Percentiles rank a stretch among this genome's conserved stretches.
Evolutionary conservation across 495 filamentous ascomycete genomes (phyloP).

Genomic region (Penicillium cinerascens): DNA sequence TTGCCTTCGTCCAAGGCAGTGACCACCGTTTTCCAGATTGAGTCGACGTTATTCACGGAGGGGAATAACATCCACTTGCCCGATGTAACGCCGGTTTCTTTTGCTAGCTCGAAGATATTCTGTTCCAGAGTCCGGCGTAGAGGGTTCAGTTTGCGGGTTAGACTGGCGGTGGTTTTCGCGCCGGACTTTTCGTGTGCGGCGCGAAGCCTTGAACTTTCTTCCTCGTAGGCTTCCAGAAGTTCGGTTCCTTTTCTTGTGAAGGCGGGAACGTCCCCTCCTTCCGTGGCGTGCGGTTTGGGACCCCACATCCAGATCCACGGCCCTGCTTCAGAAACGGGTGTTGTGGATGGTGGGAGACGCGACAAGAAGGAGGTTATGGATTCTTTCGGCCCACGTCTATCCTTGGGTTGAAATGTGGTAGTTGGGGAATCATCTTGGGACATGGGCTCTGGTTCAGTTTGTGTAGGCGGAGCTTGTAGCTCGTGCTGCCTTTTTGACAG

Average conservation of each 20-base stretch:
- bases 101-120: slow-evolving; percentile 55
- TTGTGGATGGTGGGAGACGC: slow-evolving; percentile 63
- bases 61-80: slow-evolving; percentile 91
- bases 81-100: slow-evolving; percentile 48
- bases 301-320: slow-evolving; percentile 69
- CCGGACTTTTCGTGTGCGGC: slow-evolving; percentile 33
- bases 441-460: slow-evolving; percentile 1
- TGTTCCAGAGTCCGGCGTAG: slow-evolving; percentile 48
- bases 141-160: slow-evolving; percentile 49
- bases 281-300: slow-evolving; percentile 33
- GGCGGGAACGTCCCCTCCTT: slow-evolving; percentile 32
- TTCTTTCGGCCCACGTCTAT: slow-evolving; percentile 48
- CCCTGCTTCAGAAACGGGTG: slow-evolving; percentile 29
- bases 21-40: slow-evolving; percentile 60
- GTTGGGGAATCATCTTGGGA: slow-evolving; percentile 13
- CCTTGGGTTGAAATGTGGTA: slow-evolving; percentile 46
- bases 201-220: slow-evolving; percentile 36
- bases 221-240: slow-evolving; percentile 41
- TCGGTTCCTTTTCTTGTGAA: slow-evolving; percentile 43
- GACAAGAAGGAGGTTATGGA: slow-evolving; percentile 57
- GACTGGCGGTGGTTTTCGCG: slow-evolving; percentile 30
- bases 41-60: slow-evolving; percentile 50
- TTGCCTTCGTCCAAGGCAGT: slow-evolving; percentile 59
- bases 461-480: not conserved
- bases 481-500: slow-evolving; percentile 32